A percentile compares a stretch with the other conserved stretches of the same genome.
These are phyloP conservation scores for Yarrowia sp. DNA, from an alignment of 805 yeast species.

Conservation along the genomic window DNA sequence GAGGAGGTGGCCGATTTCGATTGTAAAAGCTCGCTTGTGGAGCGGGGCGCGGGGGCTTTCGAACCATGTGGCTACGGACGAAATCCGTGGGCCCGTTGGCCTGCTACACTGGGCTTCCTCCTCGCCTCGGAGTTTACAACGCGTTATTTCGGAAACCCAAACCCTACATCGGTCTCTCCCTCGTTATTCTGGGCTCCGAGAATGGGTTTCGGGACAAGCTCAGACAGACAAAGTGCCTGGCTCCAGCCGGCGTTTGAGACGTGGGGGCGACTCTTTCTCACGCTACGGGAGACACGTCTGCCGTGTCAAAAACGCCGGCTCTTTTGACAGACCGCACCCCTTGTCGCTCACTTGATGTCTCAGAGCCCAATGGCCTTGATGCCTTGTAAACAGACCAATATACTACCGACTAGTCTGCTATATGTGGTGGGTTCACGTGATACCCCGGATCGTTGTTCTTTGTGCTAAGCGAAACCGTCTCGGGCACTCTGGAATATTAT, in stretches of 20 bases:
- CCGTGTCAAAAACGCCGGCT: not conserved
- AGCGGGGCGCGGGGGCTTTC: too few relatives aligned
- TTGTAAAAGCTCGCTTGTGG: too few relatives aligned
- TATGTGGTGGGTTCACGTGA: too few relatives aligned
- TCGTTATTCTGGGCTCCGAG: not conserved
- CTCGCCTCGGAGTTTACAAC: conserved; percentile 12
- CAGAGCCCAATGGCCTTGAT: too few relatives aligned
- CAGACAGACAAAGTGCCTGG: not conserved
- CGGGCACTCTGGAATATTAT: not conserved
- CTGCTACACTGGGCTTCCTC: not conserved
- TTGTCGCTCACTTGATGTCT: too few relatives aligned
- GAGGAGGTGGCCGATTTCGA: not conserved
- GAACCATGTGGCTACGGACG: not conserved
- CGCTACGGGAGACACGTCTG: not conserved
- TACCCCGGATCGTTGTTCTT: too few relatives aligned
- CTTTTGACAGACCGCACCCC: not conserved
- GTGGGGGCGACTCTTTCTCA: not conserved
- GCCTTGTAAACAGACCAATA: too few relatives aligned
- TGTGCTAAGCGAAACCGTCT: too few relatives aligned
- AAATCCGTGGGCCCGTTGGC: not conserved
- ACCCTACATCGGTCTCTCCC: conserved; percentile 20
- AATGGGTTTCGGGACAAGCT: not conserved
- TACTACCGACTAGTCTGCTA: too few relatives aligned
- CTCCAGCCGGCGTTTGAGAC: not conserved
- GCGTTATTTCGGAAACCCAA: conserved; percentile 28